Conservation (phyloP, 2,329 filamentous ascomycete species). For the Penicillium sp. region DNA sequence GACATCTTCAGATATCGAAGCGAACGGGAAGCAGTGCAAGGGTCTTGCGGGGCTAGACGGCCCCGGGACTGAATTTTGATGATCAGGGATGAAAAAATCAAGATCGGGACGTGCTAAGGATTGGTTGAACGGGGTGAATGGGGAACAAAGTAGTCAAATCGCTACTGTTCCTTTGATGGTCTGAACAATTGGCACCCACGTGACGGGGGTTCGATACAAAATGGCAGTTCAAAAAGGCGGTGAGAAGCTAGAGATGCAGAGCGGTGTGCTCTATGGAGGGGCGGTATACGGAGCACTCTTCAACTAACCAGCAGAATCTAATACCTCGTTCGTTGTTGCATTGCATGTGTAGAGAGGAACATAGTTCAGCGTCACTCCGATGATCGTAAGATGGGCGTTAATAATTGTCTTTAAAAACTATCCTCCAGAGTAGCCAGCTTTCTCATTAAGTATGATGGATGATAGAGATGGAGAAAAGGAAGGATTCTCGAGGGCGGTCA, state of each 20-base stretch:
- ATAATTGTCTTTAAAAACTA: too few relatives aligned
- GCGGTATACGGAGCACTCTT: too few relatives aligned
- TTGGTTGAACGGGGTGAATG: background rate
- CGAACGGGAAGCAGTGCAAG: background rate
- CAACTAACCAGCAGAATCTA: too few relatives aligned
- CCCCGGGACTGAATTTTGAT: background rate
- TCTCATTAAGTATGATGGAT: too few relatives aligned
- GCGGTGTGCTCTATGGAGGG: too few relatives aligned
- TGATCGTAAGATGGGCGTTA: too few relatives aligned
- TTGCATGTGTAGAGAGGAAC: too few relatives aligned
- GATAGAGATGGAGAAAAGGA: too few relatives aligned
- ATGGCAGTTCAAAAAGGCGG: background rate
- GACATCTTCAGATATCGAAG: slow-evolving; percentile 19
- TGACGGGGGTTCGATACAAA: background rate
- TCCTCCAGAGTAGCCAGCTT: too few relatives aligned
- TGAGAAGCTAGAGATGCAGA: background rate
- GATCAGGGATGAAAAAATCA: background rate
- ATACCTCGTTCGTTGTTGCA: too few relatives aligned
- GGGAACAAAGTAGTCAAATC: background rate
- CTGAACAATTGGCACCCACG: background rate
- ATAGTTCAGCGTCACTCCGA: too few relatives aligned
- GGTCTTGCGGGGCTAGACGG: slow-evolving; percentile 12
- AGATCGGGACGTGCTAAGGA: background rate
- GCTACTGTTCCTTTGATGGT: background rate
- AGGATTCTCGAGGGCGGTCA: too few relatives aligned